Evolutionary conservation across 2,329 filamentous ascomycete species (phyloP), one percentile per base, ranked within the genome.

Genomic region (Fusarium virguliforme): DNA sequence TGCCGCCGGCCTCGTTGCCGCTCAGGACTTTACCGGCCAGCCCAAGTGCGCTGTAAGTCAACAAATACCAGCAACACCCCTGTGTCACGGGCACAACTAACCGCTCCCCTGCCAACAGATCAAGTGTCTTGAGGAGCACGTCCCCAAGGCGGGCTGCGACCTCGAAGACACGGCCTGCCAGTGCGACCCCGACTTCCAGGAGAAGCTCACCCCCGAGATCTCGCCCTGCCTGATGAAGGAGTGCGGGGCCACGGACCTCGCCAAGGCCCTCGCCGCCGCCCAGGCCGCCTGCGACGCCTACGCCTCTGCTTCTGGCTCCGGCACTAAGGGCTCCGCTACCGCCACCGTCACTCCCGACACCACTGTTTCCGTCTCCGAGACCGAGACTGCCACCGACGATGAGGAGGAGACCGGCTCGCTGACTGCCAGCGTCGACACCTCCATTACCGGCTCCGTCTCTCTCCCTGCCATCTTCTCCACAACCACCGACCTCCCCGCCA

Each of bases 11-110:
- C 66, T 83, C 38, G 81, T 77, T 43, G 77, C 79, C 55, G 83
- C 82, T 34, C 82, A 84, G 74, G 70, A 81, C 71, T 76, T 83
- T 55, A 41, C 66, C 28, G 79, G 76, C 38, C 69, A 81, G 62
- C 80, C 83, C 51, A 18, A 72, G 6, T 85, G 83, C 70, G 81
- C 83, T 72, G 83, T 85, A 81, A 68, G 83, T 79, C 8, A 12
- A n/a, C 43, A 41, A 28, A 9, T 22, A 43, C 12, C 26, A 51
- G 15, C 24, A 48, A 48, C 43, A 28, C 43, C n/a, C 43, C 41
- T 40, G 22, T 22, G 15, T 22, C 26, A 34, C 22, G 22, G n/a
- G n/a, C 15, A 26, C 41, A 37, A 13, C 51, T 61, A 48, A 70
- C 59, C 24, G 28, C 48, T 9, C n/a, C 26, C 22, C n/a, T 18